phyloP scores from a whole-genome alignment of 164 flowering plant genomes.

The Nymphaea thermarum region DNA sequence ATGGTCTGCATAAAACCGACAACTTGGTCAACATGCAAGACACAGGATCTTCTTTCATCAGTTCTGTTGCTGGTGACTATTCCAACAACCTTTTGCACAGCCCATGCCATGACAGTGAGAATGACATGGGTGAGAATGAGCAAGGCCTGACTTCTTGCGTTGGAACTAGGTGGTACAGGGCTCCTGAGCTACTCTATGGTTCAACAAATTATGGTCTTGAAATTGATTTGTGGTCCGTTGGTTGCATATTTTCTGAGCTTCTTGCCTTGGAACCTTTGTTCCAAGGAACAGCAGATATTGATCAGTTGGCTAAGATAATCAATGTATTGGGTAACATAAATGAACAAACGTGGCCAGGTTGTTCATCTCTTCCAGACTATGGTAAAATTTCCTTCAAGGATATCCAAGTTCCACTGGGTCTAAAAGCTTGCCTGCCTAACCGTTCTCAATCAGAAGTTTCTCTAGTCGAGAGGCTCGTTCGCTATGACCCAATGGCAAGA shows the following conservation, averaged over 20 bases:
- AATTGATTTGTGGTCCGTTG: conserved; percentile 88
- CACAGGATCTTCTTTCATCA: conserved; percentile 62
- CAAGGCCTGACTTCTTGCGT: conserved; percentile 78
- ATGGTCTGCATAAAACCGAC: conserved; percentile 27
- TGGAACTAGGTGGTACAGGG: conserved; percentile 92
- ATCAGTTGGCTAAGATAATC: conserved; percentile 68
- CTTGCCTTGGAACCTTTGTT: conserved; percentile 68
- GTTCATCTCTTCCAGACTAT: conserved; percentile 66
- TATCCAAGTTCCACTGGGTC: conserved; percentile 46
- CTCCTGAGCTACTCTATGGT: conserved; percentile 89
- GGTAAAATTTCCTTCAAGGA: conserved; percentile 52
- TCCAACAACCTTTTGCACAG: conserved; percentile 53
- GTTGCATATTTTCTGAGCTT: conserved; percentile 90
- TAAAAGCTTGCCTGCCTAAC: conserved; percentile 46
- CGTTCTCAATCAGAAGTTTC: conserved; percentile 46
- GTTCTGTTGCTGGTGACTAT: conserved; percentile 64
- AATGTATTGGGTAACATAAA: conserved; percentile 58
- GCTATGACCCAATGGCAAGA: conserved; percentile 60
- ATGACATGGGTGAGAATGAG: conserved; percentile 25
- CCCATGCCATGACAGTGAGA: conserved; percentile 30
- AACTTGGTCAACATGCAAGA: conserved; percentile 34
- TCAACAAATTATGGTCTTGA: conserved; percentile 62
- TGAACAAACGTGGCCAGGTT: conserved; percentile 66
- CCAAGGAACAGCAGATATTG: conserved; percentile 87
- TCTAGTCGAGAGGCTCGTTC: conserved; percentile 44